Percentiles rank a stretch among this genome's conserved stretches.
These are phyloP conservation scores for Collybiopsis confluens DNA, from an alignment of 768 basidiomycete species.

Conservation along the genomic window DNA sequence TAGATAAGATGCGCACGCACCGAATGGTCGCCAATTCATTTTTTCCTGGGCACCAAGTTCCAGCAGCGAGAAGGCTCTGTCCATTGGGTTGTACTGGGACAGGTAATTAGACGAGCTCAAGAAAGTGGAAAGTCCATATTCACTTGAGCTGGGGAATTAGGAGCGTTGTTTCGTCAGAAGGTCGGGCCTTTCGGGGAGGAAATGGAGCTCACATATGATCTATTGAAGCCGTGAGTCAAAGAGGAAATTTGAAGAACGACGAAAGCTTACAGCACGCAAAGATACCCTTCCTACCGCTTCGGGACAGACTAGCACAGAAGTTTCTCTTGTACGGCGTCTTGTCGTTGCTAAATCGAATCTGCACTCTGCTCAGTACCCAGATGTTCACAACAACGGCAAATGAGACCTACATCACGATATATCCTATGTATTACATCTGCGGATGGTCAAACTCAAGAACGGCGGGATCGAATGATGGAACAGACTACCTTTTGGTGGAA, in stretches of 20 bases:
- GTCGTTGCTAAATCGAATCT: conserved; percentile 89
- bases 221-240: conserved; percentile 18
- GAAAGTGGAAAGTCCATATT: background rate
- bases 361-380: background rate
- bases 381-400: background rate
- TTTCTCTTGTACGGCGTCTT: conserved; percentile 93
- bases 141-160: background rate
- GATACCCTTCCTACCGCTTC: conserved; percentile 86
- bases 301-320: conserved; percentile 80
- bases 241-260: background rate
- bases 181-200: background rate
- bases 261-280: conserved; percentile 75
- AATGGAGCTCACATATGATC: conserved; percentile 57
- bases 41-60: conserved; percentile 74
- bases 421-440: conserved; percentile 85
- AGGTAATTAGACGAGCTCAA: background rate
- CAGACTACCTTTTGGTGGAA: conserved; percentile 62
- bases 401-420: conserved; percentile 71
- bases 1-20: too few species aligned
- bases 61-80: conserved; percentile 72
- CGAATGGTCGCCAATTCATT: conserved; percentile 77
- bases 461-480: conserved; percentile 70
- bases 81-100: conserved; percentile 59
- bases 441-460: conserved; percentile 61
- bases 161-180: background rate